Conservation (phyloP, 208 protist genomes). For the Trypanosomatidae sp. region DNA sequence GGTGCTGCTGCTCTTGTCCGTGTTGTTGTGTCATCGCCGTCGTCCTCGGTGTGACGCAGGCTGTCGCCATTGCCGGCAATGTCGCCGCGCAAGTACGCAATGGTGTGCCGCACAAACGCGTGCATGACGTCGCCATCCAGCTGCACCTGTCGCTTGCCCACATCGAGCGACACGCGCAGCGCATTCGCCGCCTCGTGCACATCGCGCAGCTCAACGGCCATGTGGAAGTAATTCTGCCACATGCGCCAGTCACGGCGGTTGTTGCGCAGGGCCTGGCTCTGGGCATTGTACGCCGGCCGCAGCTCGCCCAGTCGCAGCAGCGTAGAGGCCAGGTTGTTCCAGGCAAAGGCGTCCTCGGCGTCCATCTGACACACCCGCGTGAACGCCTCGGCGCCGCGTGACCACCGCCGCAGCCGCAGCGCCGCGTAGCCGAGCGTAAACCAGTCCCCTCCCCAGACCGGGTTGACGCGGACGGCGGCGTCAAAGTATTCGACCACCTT, state of each 20-base stretch:
- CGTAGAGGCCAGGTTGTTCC: constrained; percentile 87
- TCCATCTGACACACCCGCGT: constrained; percentile 85
- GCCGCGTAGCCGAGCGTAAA: constrained; percentile 82
- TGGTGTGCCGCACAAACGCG: constrained; percentile 60
- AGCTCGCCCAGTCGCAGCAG: constrained; percentile 64
- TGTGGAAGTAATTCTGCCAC: constrained; percentile 88
- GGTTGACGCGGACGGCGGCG: constrained; percentile 71
- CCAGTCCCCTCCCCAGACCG: constrained; percentile 86
- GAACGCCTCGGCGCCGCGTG: constrained; percentile 73
- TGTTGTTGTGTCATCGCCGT: constrained; percentile 14
- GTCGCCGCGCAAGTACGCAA: constrained; percentile 64
- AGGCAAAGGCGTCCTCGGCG: constrained; percentile 77
- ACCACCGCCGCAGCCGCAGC: constrained; percentile 50
- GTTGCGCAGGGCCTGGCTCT: constrained; percentile 80
- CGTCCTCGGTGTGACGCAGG: constrained; percentile 10
- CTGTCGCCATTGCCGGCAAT: constrained; percentile 35
- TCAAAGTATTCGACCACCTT: constrained; percentile 87
- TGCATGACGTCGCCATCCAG: constrained; percentile 50
- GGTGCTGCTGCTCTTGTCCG: constrained; percentile 1
- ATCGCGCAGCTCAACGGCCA: constrained; percentile 75
- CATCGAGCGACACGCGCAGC: constrained; percentile 56
- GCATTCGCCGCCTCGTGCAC: constrained; percentile 76
- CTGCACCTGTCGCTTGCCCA: constrained; percentile 52
- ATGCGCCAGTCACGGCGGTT: constrained; percentile 84
- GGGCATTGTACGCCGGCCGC: constrained; percentile 79